Conservation (phyloP, 2,329 filamentous ascomycete genomes). For the Cytospora chrysosperma region DNA sequence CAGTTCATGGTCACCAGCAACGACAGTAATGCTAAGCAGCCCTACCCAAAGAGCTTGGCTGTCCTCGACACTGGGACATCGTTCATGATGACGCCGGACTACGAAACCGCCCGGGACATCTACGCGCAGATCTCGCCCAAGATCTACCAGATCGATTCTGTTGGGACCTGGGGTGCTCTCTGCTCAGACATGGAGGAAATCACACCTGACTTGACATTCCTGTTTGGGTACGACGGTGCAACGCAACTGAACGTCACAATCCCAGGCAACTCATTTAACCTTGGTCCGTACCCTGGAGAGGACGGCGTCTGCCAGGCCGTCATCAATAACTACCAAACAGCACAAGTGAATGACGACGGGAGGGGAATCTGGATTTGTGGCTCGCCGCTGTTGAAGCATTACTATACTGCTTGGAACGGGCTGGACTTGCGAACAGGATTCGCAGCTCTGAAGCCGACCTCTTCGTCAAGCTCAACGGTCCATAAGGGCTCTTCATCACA, state of each 20-base stretch:
- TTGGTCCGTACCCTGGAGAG: conserved; percentile 32
- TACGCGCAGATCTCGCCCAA: conserved; percentile 32
- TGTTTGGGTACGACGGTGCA: conserved; percentile 27
- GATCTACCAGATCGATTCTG: conserved; percentile 32
- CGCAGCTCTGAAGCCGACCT: conserved; percentile 1
- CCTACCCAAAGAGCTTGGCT: conserved; percentile 19
- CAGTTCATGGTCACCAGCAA: conserved; percentile 19
- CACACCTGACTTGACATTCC: conserved; percentile 31
- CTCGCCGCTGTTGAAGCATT: conserved; percentile 35
- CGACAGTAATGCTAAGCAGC: not conserved
- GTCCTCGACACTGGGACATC: conserved; percentile 34
- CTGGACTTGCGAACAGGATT: conserved; percentile 31
- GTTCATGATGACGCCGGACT: conserved; percentile 32
- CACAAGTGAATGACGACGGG: conserved; percentile 19
- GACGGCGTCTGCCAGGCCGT: conserved; percentile 33
- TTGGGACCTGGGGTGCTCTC: conserved; percentile 34
- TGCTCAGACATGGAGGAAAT: conserved; percentile 31
- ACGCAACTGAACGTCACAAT: conserved; percentile 30
- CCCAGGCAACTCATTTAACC: conserved; percentile 31
- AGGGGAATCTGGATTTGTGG: conserved; percentile 32
- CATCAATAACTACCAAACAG: conserved; percentile 26
- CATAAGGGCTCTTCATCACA: not conserved
- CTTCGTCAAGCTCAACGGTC: not conserved
- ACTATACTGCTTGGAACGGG: conserved; percentile 37
- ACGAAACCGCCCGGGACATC: conserved; percentile 29